A percentile compares a stretch with the other conserved stretches of the same genome.
Conservation (phyloP, 306 rosid species). For the Pterocarpus santalinus region DNA sequence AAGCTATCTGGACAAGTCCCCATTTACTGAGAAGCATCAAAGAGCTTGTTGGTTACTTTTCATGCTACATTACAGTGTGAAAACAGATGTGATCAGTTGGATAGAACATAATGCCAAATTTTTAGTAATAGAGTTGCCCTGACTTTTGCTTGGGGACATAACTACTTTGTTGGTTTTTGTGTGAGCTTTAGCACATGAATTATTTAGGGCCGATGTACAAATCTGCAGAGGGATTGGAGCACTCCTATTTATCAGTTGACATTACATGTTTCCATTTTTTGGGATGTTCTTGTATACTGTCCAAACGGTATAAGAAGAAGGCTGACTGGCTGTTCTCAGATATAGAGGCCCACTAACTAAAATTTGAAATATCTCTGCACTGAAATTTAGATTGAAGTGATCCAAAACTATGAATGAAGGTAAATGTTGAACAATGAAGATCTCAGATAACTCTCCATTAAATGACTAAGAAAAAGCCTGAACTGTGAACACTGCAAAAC, state of each 20-base stretch:
- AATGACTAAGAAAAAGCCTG: background rate
- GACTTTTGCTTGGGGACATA: background rate
- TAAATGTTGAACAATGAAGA: background rate
- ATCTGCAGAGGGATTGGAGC: background rate
- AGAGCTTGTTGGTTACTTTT: background rate
- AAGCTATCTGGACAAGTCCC: background rate
- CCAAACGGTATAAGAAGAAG: background rate
- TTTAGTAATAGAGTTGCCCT: background rate
- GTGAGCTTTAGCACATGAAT: background rate
- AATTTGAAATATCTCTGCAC: too few relatives aligned
- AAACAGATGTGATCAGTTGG: background rate
- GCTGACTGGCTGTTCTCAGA: background rate
- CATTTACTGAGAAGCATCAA: conserved; percentile 11
- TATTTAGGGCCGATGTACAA: background rate
- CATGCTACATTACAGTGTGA: background rate
- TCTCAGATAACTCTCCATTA: background rate
- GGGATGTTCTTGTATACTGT: background rate
- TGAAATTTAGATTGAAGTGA: background rate
- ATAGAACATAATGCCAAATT: background rate
- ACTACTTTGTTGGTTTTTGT: background rate
- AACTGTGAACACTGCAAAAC: background rate
- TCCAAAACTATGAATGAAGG: background rate
- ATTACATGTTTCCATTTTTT: background rate
- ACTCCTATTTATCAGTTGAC: background rate
- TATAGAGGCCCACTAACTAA: too few relatives aligned